phyloP scores from a whole-genome alignment of 169 alveolate species.

The Cryptosporidium muris region DNA sequence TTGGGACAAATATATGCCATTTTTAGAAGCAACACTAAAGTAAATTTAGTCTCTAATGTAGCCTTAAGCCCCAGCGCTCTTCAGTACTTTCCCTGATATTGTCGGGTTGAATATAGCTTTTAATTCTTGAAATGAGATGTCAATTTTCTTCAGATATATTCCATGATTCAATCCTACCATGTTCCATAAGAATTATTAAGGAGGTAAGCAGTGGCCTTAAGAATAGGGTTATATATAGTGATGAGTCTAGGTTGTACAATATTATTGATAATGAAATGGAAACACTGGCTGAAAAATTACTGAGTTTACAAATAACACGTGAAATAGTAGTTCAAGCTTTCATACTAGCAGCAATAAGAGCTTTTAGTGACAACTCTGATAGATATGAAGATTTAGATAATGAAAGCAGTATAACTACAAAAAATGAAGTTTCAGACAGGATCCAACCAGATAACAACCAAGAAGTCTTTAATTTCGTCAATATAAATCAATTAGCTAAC shows the following conservation, averaged over 20 bases:
- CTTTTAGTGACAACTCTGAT: neutral
- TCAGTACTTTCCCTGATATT: neutral
- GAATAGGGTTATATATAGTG: slow-evolving; percentile 21
- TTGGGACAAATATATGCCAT: neutral
- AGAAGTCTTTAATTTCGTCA: too few relatives aligned
- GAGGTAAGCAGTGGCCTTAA: neutral
- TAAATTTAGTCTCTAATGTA: neutral
- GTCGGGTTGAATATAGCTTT: neutral
- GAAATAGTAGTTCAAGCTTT: slow-evolving; percentile 17
- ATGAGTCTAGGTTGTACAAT: neutral
- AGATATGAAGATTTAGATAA: neutral
- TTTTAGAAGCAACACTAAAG: neutral
- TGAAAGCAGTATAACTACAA: neutral
- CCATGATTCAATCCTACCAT: slow-evolving; percentile 22
- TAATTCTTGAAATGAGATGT: neutral
- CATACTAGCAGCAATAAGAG: neutral
- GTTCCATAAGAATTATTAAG: slow-evolving; percentile 1
- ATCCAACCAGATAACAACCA: too few relatives aligned
- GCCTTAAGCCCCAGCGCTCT: neutral
- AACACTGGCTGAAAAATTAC: slow-evolving; percentile 16
- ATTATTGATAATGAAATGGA: slow-evolving; percentile 7
- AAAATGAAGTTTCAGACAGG: too few relatives aligned
- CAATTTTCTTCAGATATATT: slow-evolving; percentile 37
- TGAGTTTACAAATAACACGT: neutral
- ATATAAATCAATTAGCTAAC: neutral